Percentiles rank a stretch among this genome's conserved stretches.
Conservation (phyloP, 768 basidiomycete species). For the Pleurotus pulmonarius region DNA sequence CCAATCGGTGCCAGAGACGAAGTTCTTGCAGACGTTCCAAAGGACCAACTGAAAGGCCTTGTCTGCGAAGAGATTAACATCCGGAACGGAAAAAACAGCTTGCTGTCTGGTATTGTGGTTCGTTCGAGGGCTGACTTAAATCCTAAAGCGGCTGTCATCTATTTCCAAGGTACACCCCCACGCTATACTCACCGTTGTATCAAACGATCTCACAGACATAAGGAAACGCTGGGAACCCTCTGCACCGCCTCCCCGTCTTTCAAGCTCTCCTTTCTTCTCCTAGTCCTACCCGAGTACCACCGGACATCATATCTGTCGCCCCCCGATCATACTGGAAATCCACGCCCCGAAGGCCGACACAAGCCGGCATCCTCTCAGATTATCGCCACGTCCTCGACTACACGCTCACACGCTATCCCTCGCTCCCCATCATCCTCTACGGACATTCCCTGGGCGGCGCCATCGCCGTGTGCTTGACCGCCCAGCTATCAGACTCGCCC, state of each 20-base stretch:
- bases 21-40: conserved; percentile 19
- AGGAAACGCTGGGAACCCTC: conserved; percentile 51
- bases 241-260: conserved; percentile 42
- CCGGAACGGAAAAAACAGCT: neutral
- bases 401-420: conserved; percentile 27
- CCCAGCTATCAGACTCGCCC: conserved; percentile 10
- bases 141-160: conserved; percentile 15
- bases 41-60: conserved; percentile 9
- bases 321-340: conserved; percentile 53
- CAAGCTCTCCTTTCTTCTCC: conserved; percentile 21
- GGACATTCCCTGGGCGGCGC: conserved; percentile 50
- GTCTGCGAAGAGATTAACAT: conserved; percentile 16
- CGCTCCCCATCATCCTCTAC: conserved; percentile 31
- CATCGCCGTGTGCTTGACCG: conserved; percentile 35
- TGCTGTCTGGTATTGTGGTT: conserved; percentile 15
- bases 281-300: neutral
- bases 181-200: neutral
- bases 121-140: neutral
- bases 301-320: conserved; percentile 33
- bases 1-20: conserved; percentile 38
- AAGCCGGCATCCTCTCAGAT: conserved; percentile 35
- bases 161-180: conserved; percentile 20
- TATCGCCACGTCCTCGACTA: conserved; percentile 31
- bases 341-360: conserved; percentile 30
- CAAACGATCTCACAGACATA: conserved; percentile 18